Percentiles rank a stretch among this genome's conserved stretches.
These are phyloP conservation scores for Insectozyma bohioensis DNA, from an alignment of 1,139 yeast genomes.

Conservation along the genomic window DNA sequence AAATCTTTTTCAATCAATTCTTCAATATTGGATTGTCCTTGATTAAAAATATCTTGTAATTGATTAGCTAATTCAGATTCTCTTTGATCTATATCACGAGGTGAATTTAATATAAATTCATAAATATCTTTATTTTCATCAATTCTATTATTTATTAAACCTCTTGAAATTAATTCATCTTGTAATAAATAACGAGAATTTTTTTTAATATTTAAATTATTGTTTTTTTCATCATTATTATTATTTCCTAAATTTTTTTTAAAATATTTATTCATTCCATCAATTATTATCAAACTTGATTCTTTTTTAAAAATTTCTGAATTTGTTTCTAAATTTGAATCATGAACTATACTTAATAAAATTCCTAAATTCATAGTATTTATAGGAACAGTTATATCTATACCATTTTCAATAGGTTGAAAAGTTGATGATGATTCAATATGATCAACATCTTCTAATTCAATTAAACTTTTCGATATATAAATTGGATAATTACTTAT, in stretches of 20 bases:
- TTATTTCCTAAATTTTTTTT: conserved; percentile 2
- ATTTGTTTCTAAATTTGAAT: background rate
- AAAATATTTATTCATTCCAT: conserved; percentile 30
- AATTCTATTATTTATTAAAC: conserved; percentile 7
- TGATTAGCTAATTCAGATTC: conserved; percentile 10
- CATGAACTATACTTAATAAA: conserved; percentile 53
- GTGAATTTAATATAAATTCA: conserved; percentile 4
- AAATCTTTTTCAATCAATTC: conserved; percentile 7
- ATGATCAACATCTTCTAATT: conserved; percentile 12
- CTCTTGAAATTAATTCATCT: conserved; percentile 10
- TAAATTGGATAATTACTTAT: conserved; percentile 13
- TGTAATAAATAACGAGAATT: conserved; percentile 11
- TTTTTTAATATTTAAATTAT: too few species aligned
- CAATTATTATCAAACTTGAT: conserved; percentile 47
- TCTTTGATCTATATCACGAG: conserved; percentile 3
- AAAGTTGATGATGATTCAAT: background rate
- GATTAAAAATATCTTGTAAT: conserved; percentile 10
- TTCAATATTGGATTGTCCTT: conserved; percentile 6
- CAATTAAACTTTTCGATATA: conserved; percentile 8
- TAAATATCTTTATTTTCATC: conserved; percentile 9
- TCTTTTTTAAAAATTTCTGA: conserved; percentile 14
- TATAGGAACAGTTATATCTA: conserved; percentile 39
- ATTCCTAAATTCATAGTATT: conserved; percentile 19
- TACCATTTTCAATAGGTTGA: conserved; percentile 2
- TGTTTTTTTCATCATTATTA: conserved; percentile 4